Evolutionary conservation across 352 stramenopile genomes (phyloP), one percentile per base, ranked within the genome.

Genomic region (Phytophthora fragariaefolia): DNA sequence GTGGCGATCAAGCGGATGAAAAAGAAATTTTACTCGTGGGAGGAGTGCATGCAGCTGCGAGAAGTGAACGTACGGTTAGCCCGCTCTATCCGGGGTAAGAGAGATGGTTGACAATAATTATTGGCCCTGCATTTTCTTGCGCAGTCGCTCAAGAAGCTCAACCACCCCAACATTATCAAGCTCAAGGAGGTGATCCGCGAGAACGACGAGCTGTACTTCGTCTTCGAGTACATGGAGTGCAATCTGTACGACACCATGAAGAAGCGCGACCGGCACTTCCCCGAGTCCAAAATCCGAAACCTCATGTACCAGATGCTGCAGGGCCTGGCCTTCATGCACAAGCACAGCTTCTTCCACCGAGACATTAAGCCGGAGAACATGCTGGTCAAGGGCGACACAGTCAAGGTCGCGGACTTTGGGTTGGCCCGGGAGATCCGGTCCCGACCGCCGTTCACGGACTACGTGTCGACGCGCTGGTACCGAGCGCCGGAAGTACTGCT

Each of bases 301-400:
- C 96, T 99, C 66, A 97, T 99, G 81, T 98, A 79, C 43, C 98
- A 99, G 86, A 98, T 99, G 68, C 83, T 99, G 8, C 91, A 97
- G 66, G 98, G 94, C 1, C 73, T 99, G 3, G 85, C 94, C 26
- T 99, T 99, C 79, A 99, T 99, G 84, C 98, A 99, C 83, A 95
- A 98, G 54, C 88, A 98, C 75, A 98, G 96, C 67, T 99, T 98
- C 71, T 99, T 99, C 68, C 98, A 99, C 76, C 90, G 98, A 47
- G 98, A 99, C 73, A 98, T 99, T 56, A 99, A 99, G 70, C 97
- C 97, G 0, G 96, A 99, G 68, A 99, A 99, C 75, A 97, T 99
- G 79, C 84, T 99, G 26, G 83, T 98, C 24, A 96, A 98, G 62
- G 97, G 96, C 9, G 89, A 98, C 52, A 95, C 80, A 13, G 89